A percentile compares a stretch with the other conserved stretches of the same genome.
phyloP scores from a whole-genome alignment of 1,284 basidiomycete genomes.

The Cryptococcus depauperatus region DNA sequence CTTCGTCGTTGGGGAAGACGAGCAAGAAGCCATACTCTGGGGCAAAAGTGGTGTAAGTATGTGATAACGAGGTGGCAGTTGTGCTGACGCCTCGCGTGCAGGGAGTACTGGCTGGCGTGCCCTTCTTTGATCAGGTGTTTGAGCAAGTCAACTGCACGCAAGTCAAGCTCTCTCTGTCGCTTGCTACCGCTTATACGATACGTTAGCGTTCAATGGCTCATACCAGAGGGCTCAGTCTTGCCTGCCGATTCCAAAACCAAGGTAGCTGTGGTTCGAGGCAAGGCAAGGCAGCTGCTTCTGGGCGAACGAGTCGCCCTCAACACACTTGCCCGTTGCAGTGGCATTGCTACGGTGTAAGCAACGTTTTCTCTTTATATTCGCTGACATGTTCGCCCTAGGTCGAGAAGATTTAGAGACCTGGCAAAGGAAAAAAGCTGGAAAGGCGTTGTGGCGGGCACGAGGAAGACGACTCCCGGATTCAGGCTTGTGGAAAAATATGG shows the following conservation, averaged over 20 bases:
- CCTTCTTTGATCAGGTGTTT: conserved; percentile 94
- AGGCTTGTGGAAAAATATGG: conserved; percentile 97
- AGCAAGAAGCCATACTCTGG: conserved; percentile 77
- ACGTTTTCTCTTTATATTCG: neutral
- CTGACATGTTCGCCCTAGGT: conserved; percentile 12
- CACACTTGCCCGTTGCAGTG: conserved; percentile 87
- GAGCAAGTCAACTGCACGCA: conserved; percentile 79
- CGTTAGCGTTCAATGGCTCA: conserved; percentile 86
- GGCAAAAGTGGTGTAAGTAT: conserved; percentile 53
- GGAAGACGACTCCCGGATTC: conserved; percentile 98
- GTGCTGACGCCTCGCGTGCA: conserved; percentile 15
- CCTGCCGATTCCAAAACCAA: conserved; percentile 59
- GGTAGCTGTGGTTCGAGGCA: conserved; percentile 85
- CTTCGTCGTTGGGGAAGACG: conserved; percentile 87
- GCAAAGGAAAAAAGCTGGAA: conserved; percentile 71
- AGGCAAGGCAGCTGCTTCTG: conserved; percentile 77
- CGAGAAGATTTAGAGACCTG: conserved; percentile 65
- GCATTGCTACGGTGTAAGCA: conserved; percentile 84
- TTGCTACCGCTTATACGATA: neutral
- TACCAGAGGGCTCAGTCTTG: conserved; percentile 75
- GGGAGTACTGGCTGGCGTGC: conserved; percentile 87
- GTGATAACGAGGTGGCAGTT: neutral
- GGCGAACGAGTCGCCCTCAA: conserved; percentile 94
- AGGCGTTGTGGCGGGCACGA: conserved; percentile 87
- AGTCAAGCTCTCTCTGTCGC: conserved; percentile 43